These are phyloP conservation scores for Penicillium digitatum DNA, from an alignment of 2,329 filamentous ascomycete species.

Conservation along the genomic window DNA sequence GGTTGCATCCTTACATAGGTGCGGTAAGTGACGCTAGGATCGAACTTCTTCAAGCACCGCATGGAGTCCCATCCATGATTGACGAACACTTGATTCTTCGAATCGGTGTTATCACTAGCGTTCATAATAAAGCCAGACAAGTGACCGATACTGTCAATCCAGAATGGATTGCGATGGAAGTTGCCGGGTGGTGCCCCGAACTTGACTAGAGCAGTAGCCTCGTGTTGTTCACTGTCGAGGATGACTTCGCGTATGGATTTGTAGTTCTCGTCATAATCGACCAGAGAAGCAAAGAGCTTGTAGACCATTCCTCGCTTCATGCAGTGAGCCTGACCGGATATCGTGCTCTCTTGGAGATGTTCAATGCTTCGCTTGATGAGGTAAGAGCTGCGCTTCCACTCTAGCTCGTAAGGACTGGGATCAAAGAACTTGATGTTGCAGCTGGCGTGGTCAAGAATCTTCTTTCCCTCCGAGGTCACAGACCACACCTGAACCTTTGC, in stretches of 20 bases:
- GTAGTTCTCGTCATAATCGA: conserved; percentile 55
- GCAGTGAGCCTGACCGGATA: conserved; percentile 65
- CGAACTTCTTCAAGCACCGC: conserved; percentile 53
- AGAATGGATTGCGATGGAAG: conserved; percentile 57
- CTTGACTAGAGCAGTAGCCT: conserved; percentile 53
- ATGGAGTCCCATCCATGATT: conserved; percentile 61
- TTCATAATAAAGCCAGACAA: conserved; percentile 60
- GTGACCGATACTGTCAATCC: conserved; percentile 57
- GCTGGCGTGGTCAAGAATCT: conserved; percentile 35
- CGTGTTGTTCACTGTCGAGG: conserved; percentile 53
- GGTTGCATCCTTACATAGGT: conserved; percentile 61
- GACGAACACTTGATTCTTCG: conserved; percentile 58
- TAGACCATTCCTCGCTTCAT: conserved; percentile 73
- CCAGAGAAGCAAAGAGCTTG: conserved; percentile 63
- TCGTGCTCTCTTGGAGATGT: conserved; percentile 57
- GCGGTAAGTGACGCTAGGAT: conserved; percentile 52
- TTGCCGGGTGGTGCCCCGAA: conserved; percentile 55
- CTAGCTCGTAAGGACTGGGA: conserved; percentile 21
- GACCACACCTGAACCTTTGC: conserved; percentile 35
- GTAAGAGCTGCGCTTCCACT: conserved; percentile 61
- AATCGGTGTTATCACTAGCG: conserved; percentile 56
- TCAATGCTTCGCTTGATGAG: conserved; percentile 63
- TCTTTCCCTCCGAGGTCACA: conserved; percentile 38
- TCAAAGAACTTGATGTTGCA: conserved; percentile 36
- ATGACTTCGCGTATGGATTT: conserved; percentile 58